These are phyloP conservation scores for Mycosphaerelloides madeirae DNA, from an alignment of 2,329 filamentous ascomycete genomes.

Conservation along the genomic window DNA sequence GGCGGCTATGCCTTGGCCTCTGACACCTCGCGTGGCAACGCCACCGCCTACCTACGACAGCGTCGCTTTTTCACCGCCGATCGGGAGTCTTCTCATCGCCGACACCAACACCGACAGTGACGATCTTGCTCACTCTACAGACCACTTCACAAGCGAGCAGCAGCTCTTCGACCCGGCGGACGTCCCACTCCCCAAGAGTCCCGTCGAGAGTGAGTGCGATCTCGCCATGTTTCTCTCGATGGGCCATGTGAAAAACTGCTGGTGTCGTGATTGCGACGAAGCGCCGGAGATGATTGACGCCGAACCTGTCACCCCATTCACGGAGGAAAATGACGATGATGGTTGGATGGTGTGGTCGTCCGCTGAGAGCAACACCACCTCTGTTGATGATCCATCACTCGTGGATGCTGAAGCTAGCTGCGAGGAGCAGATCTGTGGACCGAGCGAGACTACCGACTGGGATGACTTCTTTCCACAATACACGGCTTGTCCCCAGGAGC, in stretches of 20 bases:
- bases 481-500: too few relatives aligned
- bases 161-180: slow-evolving; percentile 19
- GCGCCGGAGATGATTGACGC: slow-evolving; percentile 17
- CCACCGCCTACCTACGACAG: not conserved
- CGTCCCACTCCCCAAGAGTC: slow-evolving; percentile 9
- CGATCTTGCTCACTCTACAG: slow-evolving; percentile 17
- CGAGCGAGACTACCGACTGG: too few relatives aligned
- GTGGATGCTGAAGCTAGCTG: too few relatives aligned
- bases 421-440: too few relatives aligned
- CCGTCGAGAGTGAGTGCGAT: slow-evolving; percentile 17
- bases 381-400: too few relatives aligned
- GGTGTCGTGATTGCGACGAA: slow-evolving; percentile 24
- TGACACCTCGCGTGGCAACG: not conserved
- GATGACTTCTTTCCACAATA: too few relatives aligned
- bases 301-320: slow-evolving; percentile 6
- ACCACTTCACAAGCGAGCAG: slow-evolving; percentile 26
- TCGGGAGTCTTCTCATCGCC: not conserved
- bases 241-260: slow-evolving; percentile 29
- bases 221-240: slow-evolving; percentile 25
- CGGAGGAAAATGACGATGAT: slow-evolving; percentile 13
- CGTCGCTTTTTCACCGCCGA: not conserved
- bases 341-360: slow-evolving; percentile 22
- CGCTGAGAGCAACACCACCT: not conserved
- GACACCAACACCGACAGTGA: slow-evolving; percentile 7
- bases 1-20: slow-evolving; percentile 12